Percentiles rank a stretch among this genome's conserved stretches.
phyloP scores from a whole-genome alignment of 371 early-diverging fungal genomes.

The Blakeslea trispora region DNA sequence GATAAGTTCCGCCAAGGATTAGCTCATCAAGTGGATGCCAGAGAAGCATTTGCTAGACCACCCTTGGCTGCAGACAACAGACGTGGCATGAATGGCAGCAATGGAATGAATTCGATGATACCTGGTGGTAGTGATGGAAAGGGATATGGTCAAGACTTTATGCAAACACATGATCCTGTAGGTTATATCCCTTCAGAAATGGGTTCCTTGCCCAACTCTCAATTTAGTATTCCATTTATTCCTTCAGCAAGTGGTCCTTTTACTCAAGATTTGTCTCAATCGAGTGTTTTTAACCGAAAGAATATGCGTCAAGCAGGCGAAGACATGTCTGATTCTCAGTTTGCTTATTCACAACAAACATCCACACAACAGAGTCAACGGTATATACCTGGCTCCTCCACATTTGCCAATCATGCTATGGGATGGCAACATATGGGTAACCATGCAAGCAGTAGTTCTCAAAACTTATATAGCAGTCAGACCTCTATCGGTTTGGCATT shows the following conservation, averaged over 20 bases:
- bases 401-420: constrained; percentile 44
- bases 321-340: constrained; percentile 9
- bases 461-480: constrained; percentile 56
- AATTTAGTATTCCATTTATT: constrained; percentile 64
- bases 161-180: constrained; percentile 61
- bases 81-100: constrained; percentile 27
- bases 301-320: constrained; percentile 23
- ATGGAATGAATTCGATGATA: no score
- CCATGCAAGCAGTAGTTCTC: constrained; percentile 16
- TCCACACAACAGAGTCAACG: constrained; percentile 14
- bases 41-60: constrained; percentile 66
- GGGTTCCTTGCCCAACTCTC: constrained; percentile 56
- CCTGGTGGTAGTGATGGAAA: constrained; percentile 12
- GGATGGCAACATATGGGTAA: constrained; percentile 34
- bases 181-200: constrained; percentile 62
- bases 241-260: constrained; percentile 70
- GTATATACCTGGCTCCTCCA: constrained; percentile 43
- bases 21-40: constrained; percentile 67
- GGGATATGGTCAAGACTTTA: constrained; percentile 56
- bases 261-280: constrained; percentile 69
- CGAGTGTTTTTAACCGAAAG: constrained; percentile 53
- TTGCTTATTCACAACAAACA: constrained; percentile 11
- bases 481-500: constrained; percentile 55
- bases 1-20: constrained; percentile 68
- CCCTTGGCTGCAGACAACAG: constrained; percentile 60